Percentiles rank a stretch among this genome's conserved stretches.
These are phyloP conservation scores for Solanum okadae DNA, from an alignment of 257 asterid genomes.

Conservation along the genomic window DNA sequence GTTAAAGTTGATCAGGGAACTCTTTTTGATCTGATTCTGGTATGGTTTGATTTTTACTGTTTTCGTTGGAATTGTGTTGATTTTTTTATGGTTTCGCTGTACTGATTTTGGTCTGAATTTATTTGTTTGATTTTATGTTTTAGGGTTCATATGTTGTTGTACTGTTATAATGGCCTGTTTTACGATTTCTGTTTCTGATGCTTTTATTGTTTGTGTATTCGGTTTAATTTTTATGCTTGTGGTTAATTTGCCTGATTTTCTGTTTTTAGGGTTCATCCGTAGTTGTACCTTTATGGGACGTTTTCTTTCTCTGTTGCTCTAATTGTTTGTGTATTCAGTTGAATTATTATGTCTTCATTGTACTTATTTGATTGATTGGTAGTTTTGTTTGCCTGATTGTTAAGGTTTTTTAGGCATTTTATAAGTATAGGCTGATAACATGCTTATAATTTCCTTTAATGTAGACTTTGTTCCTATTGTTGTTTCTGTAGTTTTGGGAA, in stretches of 20 bases:
- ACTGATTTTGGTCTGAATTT: neutral
- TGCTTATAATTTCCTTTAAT: neutral
- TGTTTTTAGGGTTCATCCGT: neutral
- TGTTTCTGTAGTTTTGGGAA: neutral
- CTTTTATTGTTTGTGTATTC: neutral
- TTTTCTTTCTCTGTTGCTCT: neutral
- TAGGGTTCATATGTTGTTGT: neutral
- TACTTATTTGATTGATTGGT: neutral
- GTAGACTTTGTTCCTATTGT: neutral
- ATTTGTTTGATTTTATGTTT: neutral
- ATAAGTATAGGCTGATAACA: neutral
- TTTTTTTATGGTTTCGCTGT: neutral
- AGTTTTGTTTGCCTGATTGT: neutral
- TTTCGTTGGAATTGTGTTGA: neutral
- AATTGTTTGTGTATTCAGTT: neutral
- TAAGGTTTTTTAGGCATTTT: no score
- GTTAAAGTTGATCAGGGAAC: slow-evolving; percentile 49
- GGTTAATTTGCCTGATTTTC: neutral
- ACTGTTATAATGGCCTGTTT: neutral
- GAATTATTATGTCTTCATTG: no score
- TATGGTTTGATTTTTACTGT: neutral
- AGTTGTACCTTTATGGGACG: neutral
- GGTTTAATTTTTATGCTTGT: neutral
- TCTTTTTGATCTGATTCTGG: slow-evolving; percentile 56
- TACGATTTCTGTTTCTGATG: neutral